These are phyloP conservation scores for Hypoxylon sp. DNA, from an alignment of 2,329 filamentous ascomycete species.

Conservation along the genomic window DNA sequence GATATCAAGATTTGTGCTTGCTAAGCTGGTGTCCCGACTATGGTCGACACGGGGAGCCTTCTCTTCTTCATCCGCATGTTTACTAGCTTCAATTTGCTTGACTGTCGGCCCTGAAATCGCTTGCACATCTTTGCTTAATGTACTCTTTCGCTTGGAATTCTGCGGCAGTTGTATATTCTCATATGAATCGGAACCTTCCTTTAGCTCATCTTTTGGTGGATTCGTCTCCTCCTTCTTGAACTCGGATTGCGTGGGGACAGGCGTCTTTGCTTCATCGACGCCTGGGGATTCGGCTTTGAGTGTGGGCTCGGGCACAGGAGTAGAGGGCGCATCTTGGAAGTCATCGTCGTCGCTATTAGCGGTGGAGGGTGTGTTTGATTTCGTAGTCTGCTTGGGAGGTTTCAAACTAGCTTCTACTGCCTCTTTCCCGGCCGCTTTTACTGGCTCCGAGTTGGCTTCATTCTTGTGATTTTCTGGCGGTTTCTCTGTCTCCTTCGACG, in stretches of 20 bases:
- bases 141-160: conserved; percentile 41
- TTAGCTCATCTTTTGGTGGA: conserved; percentile 18
- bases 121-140: conserved; percentile 44
- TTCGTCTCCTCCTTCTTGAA: conserved; percentile 23
- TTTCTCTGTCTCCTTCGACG: conserved; percentile 27
- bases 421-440: conserved; percentile 20
- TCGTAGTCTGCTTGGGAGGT: conserved; percentile 36
- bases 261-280: conserved; percentile 49
- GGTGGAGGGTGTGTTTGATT: conserved; percentile 46
- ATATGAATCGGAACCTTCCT: conserved; percentile 26
- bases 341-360: conserved; percentile 59
- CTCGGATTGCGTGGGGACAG: conserved; percentile 44
- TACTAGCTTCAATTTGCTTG: conserved; percentile 52
- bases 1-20: conserved; percentile 57
- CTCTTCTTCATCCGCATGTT: conserved; percentile 49
- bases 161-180: conserved; percentile 29
- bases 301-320: conserved; percentile 45
- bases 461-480: conserved; percentile 29
- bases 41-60: conserved; percentile 50
- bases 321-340: conserved; percentile 58
- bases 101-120: conserved; percentile 54
- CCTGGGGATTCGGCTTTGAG: conserved; percentile 24
- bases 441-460: conserved; percentile 2
- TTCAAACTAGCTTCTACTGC: conserved; percentile 37
- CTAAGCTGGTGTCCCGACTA: conserved; percentile 59